Evolutionary conservation across 805 yeast genomes (phyloP), one percentile per base, ranked within the genome.

Genomic region (Myxozyma udenii): DNA sequence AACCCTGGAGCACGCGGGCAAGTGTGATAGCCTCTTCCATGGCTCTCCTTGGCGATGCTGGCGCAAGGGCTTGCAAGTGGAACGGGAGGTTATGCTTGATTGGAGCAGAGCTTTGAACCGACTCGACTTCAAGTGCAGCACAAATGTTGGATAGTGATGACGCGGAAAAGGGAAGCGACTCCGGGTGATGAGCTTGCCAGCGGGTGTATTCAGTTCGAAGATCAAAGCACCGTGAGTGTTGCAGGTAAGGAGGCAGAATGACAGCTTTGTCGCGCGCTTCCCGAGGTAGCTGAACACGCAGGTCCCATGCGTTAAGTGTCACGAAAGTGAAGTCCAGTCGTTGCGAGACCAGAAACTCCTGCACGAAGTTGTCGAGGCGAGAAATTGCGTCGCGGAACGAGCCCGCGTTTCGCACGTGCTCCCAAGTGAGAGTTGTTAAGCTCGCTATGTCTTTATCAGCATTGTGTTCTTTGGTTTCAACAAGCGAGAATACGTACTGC

Each of bases 261-360:
- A 85, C 81, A 9, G 79, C 77, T 64, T 84, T 80, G 64, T 87
- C 95, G 37, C 87, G 74, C 5, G 95, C 87, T 66, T 88, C 95
- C 43, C 95, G 76, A 11, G 85, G 84, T 32, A 90, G 70, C 63
- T 83, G 84, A 43, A 90, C 90, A 53, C 89, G 76, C 43, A 89
- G 71, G 62, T 83, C 83, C 83, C 84, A 81, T 9, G 84, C 74
- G 62, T 81, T 80, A 55, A 80, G 72, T 0, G 88, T 76, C 44
- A 88, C 82, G 60, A 88, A 79, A 2, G 81, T 73, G 65, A 86
- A 83, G 36, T 81, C 82, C 44, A 68, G 66, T 35, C 72, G 66
- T 28, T 72, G 61, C 11, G 74, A 65, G 28, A 78, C 64, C 25
- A 67, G 25, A 42, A 71, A 64, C 41, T 73, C 72, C 51, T 76